Conservation (phyloP, 2,329 filamentous ascomycete species). For the Pleomassaria siparia region DNA sequence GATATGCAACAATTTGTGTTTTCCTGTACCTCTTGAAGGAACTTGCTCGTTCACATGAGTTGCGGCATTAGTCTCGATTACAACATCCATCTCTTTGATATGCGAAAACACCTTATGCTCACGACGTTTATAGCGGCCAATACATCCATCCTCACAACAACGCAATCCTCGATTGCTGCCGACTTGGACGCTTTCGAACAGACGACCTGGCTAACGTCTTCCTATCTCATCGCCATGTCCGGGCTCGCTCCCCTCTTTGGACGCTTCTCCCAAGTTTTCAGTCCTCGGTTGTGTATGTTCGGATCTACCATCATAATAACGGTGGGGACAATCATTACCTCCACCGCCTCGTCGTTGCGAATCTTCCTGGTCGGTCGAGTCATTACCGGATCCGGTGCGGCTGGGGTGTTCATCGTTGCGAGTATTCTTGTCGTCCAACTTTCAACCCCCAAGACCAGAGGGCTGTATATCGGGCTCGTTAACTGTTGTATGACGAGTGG, state of each 20-base stretch:
- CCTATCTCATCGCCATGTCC: constrained; percentile 62
- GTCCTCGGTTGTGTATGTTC: constrained; percentile 66
- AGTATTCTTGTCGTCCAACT: constrained; percentile 78
- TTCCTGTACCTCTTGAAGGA: no score
- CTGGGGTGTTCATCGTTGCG: constrained; percentile 71
- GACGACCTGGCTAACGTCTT: constrained; percentile 78
- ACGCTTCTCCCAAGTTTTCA: constrained; percentile 73
- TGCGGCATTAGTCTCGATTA: no score
- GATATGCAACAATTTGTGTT: not conserved
- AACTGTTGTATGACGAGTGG: constrained; percentile 74
- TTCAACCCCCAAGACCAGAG: constrained; percentile 65
- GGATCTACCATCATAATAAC: constrained; percentile 61
- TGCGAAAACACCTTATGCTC: constrained; percentile 11
- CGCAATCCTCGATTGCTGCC: constrained; percentile 73
- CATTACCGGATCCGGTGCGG: constrained; percentile 68
- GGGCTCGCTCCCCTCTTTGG: constrained; percentile 69
- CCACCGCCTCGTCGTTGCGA: constrained; percentile 59
- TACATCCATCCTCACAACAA: constrained; percentile 79
- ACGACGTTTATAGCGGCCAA: constrained; percentile 57
- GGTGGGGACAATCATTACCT: constrained; percentile 65
- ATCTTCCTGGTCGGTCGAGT: constrained; percentile 70
- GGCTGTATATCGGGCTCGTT: constrained; percentile 71
- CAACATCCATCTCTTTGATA: not conserved
- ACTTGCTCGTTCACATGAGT: no score
- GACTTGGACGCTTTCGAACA: constrained; percentile 73